Base-by-base conservation (phyloP, 2,329 filamentous ascomycete species). In the Ceratocystis albifundus region DNA sequence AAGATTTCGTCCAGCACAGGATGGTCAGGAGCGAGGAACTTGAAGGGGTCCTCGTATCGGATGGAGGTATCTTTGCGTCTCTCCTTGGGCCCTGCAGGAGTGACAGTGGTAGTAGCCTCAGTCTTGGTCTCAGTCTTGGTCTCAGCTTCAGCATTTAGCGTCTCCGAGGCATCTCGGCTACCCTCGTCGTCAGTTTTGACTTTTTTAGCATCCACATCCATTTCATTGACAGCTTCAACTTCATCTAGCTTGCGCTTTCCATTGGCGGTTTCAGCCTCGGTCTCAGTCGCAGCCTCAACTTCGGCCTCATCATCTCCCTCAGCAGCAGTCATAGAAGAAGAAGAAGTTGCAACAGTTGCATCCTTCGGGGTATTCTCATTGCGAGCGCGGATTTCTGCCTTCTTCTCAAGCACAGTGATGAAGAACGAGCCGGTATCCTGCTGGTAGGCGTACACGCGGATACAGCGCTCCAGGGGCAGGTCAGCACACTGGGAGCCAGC, bases 401-500 rank as follows among this genome's bases (percentile, higher is more conserved):
- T 87, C 81, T 99, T 99, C 79, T 96, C 89, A 20, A 99, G 78
- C 0, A 96, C 92, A 0, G 91, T 88, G 74, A 99, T 96, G 78
- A 99, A 99, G 81, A 99, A 99, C 25, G 88, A 93, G 66, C 94
- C 94, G 2, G 94, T 99, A 72, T 99, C 91, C 76, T 99, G 94
- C 73, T 91, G 82, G 75, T 99, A 94, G 44, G 92, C 89, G 75
- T 97, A 99, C 5, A 99, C 86, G 69, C 94, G 84, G 82, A 97
- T 92, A 76, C 93, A 96, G 68, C 88, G 84, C 72, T 96, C 89
- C 20, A 97, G 82, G 17, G 91, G 91, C 28, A 96, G 80, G 76
- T 82, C 73, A 75, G 83, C 79, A 65, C 82, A 83, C 32, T 79
- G 77, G 48, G 77, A 76, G 17, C 76, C 77, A 67, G 80, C 79